phyloP scores from a whole-genome alignment of 2,329 filamentous ascomycete genomes.

The Cercospora sesami region DNA sequence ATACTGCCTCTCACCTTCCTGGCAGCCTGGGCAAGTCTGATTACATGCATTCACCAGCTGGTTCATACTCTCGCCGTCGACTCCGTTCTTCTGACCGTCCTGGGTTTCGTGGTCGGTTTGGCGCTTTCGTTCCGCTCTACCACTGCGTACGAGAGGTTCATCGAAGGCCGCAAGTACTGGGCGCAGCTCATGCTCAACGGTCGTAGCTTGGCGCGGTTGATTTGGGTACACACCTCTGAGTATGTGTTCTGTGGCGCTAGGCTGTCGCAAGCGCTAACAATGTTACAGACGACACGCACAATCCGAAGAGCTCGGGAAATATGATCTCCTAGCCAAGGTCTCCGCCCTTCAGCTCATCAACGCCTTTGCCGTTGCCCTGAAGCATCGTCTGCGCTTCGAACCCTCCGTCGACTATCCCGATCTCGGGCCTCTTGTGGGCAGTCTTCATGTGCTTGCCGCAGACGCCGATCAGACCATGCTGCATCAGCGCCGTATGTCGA shows the following conservation, averaged over 20 bases:
- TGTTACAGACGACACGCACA: conserved; percentile 51
- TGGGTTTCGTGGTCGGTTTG: conserved; percentile 79
- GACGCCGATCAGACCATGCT: conserved; percentile 52
- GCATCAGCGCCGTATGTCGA: conserved; percentile 38
- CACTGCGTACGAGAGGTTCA: conserved; percentile 70
- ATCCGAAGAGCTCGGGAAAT: conserved; percentile 52
- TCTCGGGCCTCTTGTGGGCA: conserved; percentile 65
- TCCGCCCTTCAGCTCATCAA: conserved; percentile 75
- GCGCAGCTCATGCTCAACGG: conserved; percentile 56
- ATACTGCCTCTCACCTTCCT: conserved; percentile 67
- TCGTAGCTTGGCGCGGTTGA: conserved; percentile 64
- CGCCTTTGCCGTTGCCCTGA: conserved; percentile 73
- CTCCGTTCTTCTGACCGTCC: conserved; percentile 70
- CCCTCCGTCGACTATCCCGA: conserved; percentile 77
- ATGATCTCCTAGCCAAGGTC: conserved; percentile 69
- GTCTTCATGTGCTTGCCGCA: conserved; percentile 74
- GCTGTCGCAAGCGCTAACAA: background rate
- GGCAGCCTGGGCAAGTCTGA: conserved; percentile 63
- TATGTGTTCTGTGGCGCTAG: background rate
- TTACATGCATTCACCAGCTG: conserved; percentile 58
- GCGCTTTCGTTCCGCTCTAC: conserved; percentile 75
- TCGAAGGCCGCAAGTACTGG: conserved; percentile 65
- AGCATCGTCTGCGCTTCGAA: conserved; percentile 82
- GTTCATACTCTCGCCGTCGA: conserved; percentile 55
- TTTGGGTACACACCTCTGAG: conserved; percentile 76